phyloP scores from a whole-genome alignment of 1,139 yeast genomes.

The Chernovozyma aurita region DNA sequence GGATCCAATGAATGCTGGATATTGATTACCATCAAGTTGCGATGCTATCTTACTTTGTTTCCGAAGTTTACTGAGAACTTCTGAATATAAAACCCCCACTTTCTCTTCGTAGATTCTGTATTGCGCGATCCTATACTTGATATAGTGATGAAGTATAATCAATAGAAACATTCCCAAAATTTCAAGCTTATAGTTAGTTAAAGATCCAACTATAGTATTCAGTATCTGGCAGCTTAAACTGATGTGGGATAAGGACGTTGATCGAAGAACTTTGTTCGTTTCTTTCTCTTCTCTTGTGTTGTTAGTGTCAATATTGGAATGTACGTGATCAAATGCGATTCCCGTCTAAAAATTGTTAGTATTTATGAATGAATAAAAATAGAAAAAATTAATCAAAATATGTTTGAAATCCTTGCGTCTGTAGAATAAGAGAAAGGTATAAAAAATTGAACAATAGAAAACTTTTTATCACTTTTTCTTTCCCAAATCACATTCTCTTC shows the following conservation, averaged over 20 bases:
- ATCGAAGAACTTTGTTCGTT: constrained; percentile 56
- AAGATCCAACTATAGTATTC: constrained; percentile 48
- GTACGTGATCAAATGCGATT: constrained; percentile 20
- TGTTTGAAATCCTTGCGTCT: too few species aligned
- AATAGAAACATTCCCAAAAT: constrained; percentile 25
- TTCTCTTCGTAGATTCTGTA: constrained; percentile 27
- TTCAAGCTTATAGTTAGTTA: constrained; percentile 37
- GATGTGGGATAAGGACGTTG: constrained; percentile 66
- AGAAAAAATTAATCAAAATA: too few species aligned
- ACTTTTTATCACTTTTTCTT: too few species aligned
- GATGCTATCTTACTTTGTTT: constrained; percentile 28
- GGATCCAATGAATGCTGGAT: constrained; percentile 55
- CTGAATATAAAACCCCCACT: constrained; percentile 33
- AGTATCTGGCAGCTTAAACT: constrained; percentile 58
- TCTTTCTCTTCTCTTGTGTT: constrained; percentile 29
- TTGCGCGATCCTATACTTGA: constrained; percentile 31
- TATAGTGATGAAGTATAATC: constrained; percentile 11
- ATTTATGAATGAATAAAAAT: neutral
- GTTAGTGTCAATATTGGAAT: constrained; percentile 23
- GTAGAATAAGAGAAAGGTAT: too few species aligned
- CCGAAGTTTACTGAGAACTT: constrained; percentile 45
- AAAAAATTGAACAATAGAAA: too few species aligned
- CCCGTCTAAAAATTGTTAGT: constrained; percentile 26
- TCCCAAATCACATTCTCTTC: constrained; percentile 14
- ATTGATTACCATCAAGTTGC: constrained; percentile 17